Percentiles rank a stretch among this genome's conserved stretches.
phyloP scores from a whole-genome alignment of 805 yeast species.

The Wickerhamomyces sydowiorum region DNA sequence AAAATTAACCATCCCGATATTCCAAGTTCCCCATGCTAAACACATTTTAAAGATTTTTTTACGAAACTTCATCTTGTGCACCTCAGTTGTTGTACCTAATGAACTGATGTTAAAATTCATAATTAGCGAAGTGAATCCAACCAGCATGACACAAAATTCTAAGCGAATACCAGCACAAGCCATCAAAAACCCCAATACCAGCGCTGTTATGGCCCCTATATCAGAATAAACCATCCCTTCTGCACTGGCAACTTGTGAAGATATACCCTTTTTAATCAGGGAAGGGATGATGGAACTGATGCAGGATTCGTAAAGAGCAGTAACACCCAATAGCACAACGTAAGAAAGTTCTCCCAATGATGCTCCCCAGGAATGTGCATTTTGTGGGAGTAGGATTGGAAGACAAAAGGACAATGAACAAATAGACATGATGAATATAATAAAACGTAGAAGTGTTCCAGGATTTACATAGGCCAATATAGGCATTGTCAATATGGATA shows the following conservation, averaged over 20 bases:
- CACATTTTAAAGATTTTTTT: neutral
- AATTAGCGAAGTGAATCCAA: neutral
- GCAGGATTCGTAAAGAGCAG: neutral
- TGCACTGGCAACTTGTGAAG: neutral
- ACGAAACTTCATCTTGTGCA: neutral
- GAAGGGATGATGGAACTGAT: neutral
- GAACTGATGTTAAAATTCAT: neutral
- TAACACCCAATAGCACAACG: neutral
- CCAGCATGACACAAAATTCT: neutral
- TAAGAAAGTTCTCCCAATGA: neutral
- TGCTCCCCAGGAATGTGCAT: neutral
- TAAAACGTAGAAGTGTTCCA: neutral
- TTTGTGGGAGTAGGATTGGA: neutral
- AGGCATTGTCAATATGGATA: neutral
- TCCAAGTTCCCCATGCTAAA: neutral
- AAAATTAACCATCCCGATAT: neutral
- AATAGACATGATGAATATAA: neutral
- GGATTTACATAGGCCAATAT: neutral
- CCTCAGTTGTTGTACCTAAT: neutral
- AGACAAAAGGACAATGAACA: neutral
- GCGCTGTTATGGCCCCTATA: neutral
- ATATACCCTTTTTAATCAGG: neutral
- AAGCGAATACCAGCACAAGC: neutral
- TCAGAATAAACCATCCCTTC: neutral
- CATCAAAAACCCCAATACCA: neutral